Evolutionary conservation across 768 basidiomycete genomes (phyloP).

Genomic region (Daedaleopsis sinensis): DNA sequence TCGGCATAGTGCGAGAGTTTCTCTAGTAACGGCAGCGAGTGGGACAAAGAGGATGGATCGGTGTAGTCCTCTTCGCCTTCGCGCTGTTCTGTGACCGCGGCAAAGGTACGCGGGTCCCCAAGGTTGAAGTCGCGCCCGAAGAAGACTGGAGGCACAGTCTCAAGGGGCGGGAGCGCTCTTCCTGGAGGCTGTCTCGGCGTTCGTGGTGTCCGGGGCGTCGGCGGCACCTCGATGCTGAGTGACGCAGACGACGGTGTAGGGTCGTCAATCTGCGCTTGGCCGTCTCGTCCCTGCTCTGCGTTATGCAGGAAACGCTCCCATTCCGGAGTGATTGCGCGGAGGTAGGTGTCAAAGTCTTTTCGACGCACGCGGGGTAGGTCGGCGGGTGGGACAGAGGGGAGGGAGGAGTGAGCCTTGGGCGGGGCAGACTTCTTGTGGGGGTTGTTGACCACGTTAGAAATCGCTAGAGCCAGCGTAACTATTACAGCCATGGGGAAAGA

Average conservation of each 20-base stretch:
- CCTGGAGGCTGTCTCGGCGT: conserved; percentile 36
- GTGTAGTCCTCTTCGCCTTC: conserved; percentile 38
- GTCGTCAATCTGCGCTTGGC: conserved; percentile 32
- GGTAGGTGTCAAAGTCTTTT: conserved; percentile 85
- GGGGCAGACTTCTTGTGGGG: conserved; percentile 85
- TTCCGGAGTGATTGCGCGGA: conserved; percentile 69
- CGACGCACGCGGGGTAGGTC: conserved; percentile 79
- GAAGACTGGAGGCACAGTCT: conserved; percentile 79
- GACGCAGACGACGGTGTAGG: conserved; percentile 17
- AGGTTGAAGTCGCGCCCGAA: conserved; percentile 82
- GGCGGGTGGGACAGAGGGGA: conserved; percentile 72
- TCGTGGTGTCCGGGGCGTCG: conserved; percentile 22
- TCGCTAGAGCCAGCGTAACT: conserved; percentile 55
- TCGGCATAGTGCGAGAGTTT: conserved; percentile 92
- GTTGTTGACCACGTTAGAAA: conserved; percentile 91
- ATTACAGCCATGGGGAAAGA: neutral
- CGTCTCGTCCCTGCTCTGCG: conserved; percentile 35
- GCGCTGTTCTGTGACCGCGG: conserved; percentile 65
- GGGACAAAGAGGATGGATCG: conserved; percentile 65
- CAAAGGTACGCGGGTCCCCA: conserved; percentile 75
- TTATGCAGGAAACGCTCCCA: conserved; percentile 74
- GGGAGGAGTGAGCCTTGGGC: conserved; percentile 81
- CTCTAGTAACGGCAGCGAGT: conserved; percentile 79
- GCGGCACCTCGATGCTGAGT: conserved; percentile 18
- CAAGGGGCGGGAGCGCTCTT: conserved; percentile 66